Evolutionary conservation across 495 filamentous ascomycete species (phyloP).

Genomic region (Neurospora sp.): DNA sequence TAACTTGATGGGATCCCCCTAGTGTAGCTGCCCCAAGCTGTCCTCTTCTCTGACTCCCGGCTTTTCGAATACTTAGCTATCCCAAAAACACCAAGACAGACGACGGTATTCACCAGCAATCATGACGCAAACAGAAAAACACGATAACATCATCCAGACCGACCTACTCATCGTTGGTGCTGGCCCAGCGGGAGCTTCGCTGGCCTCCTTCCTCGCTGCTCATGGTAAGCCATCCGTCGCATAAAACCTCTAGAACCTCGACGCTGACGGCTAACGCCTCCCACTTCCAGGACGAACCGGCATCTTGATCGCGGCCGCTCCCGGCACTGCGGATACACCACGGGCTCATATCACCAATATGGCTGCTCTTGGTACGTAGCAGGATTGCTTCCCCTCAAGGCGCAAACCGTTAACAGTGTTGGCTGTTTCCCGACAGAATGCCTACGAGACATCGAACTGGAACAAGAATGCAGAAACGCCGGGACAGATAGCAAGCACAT

Average conservation of each 20-base stretch:
- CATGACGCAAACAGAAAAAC: constrained; percentile 1
- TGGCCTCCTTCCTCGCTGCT: constrained; percentile 45
- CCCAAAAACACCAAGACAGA: not conserved
- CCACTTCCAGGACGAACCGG: constrained; percentile 31
- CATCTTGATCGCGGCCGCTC: constrained; percentile 35
- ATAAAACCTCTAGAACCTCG: no score
- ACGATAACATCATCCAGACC: constrained; percentile 27
- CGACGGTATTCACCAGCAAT: not conserved
- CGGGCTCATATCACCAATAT: constrained; percentile 47
- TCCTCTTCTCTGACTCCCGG: no score
- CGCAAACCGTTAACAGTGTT: not conserved
- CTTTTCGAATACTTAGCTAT: not conserved
- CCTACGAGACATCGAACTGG: constrained; percentile 42
- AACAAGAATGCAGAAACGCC: constrained; percentile 26
- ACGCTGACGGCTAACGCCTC: not conserved
- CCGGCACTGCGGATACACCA: constrained; percentile 42
- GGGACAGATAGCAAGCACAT: constrained; percentile 31
- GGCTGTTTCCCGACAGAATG: constrained; percentile 21
- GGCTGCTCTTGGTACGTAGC: constrained; percentile 16
- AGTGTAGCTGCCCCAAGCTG: no score
- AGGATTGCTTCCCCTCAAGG: not conserved
- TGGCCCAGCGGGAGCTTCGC: constrained; percentile 44
- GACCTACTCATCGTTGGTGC: constrained; percentile 46
- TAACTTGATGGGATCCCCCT: not conserved
- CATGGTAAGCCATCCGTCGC: constrained; percentile 28